Conservation (phyloP, 306 rosid genomes). For the Cucurbita maxima region DNA sequence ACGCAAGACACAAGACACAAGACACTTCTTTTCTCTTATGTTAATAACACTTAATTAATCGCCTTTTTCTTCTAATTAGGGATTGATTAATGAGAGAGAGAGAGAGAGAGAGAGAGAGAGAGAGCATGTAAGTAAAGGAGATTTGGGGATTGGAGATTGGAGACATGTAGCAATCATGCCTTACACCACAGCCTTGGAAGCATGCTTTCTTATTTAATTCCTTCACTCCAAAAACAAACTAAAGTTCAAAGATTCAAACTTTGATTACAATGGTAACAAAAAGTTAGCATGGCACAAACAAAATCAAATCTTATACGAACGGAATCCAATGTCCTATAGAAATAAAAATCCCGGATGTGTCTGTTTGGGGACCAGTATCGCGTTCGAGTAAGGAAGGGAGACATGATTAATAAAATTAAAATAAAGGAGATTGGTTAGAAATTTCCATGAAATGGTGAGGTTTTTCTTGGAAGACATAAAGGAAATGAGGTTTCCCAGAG, state of each 20-base stretch:
- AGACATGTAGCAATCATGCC: neutral
- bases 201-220: neutral
- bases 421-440: neutral
- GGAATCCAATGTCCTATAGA: neutral
- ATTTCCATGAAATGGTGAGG: neutral
- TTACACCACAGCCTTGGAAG: constrained; percentile 1
- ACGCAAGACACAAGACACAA: neutral
- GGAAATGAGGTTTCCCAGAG: neutral
- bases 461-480: neutral
- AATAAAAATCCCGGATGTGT: no score
- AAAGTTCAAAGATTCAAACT: neutral
- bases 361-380: no score
- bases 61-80: neutral
- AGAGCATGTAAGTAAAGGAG: neutral
- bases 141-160: constrained; percentile 2
- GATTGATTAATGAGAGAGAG: neutral
- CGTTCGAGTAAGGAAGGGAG: no score
- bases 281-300: neutral
- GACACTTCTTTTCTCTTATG: neutral
- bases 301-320: neutral
- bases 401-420: neutral
- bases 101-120: neutral
- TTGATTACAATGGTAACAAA: neutral
- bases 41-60: neutral
- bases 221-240: neutral